A percentile compares a stretch with the other conserved stretches of the same genome.
These are phyloP conservation scores for Talaromyces sp. DNA, from an alignment of 2,329 filamentous ascomycete genomes.

Conservation along the genomic window DNA sequence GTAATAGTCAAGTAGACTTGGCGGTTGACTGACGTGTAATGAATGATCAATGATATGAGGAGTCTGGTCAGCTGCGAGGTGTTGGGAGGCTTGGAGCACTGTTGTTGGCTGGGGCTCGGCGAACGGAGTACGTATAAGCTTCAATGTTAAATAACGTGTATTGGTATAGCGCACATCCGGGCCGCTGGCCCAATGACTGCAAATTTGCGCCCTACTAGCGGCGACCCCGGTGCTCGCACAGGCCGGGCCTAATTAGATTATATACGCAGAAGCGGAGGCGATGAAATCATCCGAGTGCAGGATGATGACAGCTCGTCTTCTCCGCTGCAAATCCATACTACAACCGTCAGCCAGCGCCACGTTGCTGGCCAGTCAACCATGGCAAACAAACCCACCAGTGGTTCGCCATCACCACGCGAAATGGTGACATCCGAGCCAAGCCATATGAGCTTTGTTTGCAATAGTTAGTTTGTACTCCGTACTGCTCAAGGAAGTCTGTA, in stretches of 20 bases:
- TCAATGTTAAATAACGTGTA: not conserved
- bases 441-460: not conserved
- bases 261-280: not conserved
- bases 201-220: not conserved
- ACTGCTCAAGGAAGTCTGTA: too few species aligned
- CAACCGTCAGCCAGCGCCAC: not conserved
- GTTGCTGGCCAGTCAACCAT: not conserved
- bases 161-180: not conserved
- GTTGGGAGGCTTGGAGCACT: too few species aligned
- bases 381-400: not conserved
- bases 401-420: not conserved
- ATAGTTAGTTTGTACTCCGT: not conserved
- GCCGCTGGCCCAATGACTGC: not conserved
- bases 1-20: not conserved
- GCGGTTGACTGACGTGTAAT: not conserved
- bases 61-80: not conserved
- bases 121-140: not conserved
- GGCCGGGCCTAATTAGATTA: not conserved
- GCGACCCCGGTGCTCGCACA: not conserved
- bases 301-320: not conserved
- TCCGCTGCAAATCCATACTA: not conserved
- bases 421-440: not conserved
- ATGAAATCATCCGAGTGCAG: not conserved
- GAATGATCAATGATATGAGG: not conserved
- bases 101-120: not conserved